phyloP scores from a whole-genome alignment of 306 rosid species.

The Casuarina cunninghamiana region DNA sequence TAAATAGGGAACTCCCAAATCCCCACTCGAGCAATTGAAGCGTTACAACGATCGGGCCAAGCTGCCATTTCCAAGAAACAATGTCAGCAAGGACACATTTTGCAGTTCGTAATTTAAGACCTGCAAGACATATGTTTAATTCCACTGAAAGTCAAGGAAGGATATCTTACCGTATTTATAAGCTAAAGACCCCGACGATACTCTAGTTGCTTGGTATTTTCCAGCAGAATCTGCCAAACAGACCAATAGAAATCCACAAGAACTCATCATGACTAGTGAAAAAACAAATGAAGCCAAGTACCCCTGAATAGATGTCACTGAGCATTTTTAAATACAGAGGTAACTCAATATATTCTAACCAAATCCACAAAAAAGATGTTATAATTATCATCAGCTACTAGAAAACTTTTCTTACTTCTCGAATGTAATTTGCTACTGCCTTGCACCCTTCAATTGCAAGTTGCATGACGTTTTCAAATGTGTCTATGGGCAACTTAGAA shows the following conservation, averaged over 20 bases:
- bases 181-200: conserved; percentile 55
- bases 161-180: conserved; percentile 18
- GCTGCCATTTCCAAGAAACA: background rate
- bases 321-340: background rate
- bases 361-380: background rate
- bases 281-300: conserved; percentile 18
- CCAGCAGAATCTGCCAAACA: conserved; percentile 59
- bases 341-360: background rate
- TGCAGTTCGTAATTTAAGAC: background rate
- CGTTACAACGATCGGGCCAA: background rate
- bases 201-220: conserved; percentile 78
- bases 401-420: conserved; percentile 52
- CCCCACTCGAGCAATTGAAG: background rate
- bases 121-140: background rate
- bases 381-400: conserved; percentile 4
- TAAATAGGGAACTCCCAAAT: background rate
- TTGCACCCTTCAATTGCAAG: conserved; percentile 93
- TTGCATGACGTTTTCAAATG: conserved; percentile 81
- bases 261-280: conserved; percentile 4
- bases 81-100: background rate
- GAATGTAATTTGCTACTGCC: conserved; percentile 74
- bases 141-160: background rate
- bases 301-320: background rate
- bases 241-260: conserved; percentile 15
- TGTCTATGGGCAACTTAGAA: conserved; percentile 79